A percentile compares a stretch with the other conserved stretches of the same genome.
phyloP scores from a whole-genome alignment of 352 stramenopile species.

The Pythium inflatum region DNA sequence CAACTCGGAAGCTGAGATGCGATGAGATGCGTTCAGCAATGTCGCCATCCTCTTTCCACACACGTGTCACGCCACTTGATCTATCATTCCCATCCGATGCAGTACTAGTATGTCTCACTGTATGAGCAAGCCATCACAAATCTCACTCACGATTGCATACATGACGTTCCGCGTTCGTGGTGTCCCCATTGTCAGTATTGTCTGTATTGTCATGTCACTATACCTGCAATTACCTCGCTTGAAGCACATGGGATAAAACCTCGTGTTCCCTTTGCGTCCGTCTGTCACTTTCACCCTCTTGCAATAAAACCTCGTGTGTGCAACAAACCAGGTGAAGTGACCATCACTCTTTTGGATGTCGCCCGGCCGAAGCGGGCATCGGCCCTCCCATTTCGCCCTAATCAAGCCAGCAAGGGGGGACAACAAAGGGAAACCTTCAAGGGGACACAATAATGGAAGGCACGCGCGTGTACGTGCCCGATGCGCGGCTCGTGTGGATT shows the following conservation, averaged over 20 bases:
- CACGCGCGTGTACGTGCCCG: conserved; percentile 80
- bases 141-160: conserved; percentile 3
- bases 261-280: neutral
- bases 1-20: conserved; percentile 28
- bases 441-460: conserved; percentile 58
- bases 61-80: neutral
- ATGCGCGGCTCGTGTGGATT: conserved; percentile 81
- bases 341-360: conserved; percentile 31
- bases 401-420: conserved; percentile 33
- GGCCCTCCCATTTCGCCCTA: conserved; percentile 22
- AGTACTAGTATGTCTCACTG: neutral
- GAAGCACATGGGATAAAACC: neutral
- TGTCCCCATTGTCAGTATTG: too few species aligned
- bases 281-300: conserved; percentile 3
- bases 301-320: conserved; percentile 5
- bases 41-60: too few species aligned
- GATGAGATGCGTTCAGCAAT: conserved; percentile 24
- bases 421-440: conserved; percentile 21
- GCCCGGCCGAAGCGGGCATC: conserved; percentile 3
- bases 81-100: neutral
- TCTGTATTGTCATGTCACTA: conserved; percentile 6
- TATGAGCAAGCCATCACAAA: conserved; percentile 5
- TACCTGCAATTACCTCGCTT: neutral
- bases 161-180: too few species aligned
- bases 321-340: conserved; percentile 24